A percentile compares a stretch with the other conserved stretches of the same genome.
These are phyloP conservation scores for Lichina pygmaea DNA, from an alignment of 495 filamentous ascomycete species.

Conservation along the genomic window DNA sequence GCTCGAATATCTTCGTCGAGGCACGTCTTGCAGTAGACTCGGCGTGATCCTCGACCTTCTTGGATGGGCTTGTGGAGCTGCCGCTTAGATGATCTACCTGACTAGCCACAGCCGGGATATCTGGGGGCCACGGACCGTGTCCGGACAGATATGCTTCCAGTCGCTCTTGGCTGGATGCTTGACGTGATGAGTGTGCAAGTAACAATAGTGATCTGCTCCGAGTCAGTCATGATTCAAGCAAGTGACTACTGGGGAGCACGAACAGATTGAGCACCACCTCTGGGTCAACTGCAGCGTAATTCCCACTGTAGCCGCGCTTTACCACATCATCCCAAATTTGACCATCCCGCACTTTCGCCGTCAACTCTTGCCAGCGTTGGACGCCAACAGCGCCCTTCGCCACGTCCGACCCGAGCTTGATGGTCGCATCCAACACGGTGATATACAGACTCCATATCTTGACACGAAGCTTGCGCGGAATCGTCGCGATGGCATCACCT, in stretches of 20 bases:
- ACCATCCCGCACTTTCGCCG: constrained; percentile 57
- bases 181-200: constrained; percentile 59
- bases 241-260: constrained; percentile 9
- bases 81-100: constrained; percentile 9
- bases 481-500: constrained; percentile 41
- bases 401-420: constrained; percentile 71
- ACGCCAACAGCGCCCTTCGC: constrained; percentile 68
- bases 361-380: constrained; percentile 55
- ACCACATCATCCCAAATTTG: constrained; percentile 84
- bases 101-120: constrained; percentile 7
- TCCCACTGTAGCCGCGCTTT: constrained; percentile 54
- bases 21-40: neutral
- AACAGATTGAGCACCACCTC: constrained; percentile 87
- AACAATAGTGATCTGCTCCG: constrained; percentile 48
- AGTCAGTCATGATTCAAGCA: neutral
- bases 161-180: constrained; percentile 56
- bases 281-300: constrained; percentile 72
- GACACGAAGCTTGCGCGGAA: constrained; percentile 51
- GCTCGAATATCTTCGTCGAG: constrained; percentile 68
- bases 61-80: constrained; percentile 8
- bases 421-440: constrained; percentile 67
- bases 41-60: constrained; percentile 28
- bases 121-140: constrained; percentile 17
- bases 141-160: constrained; percentile 79
- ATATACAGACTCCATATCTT: constrained; percentile 96